Evolutionary conservation across 306 rosid genomes (phyloP).

Genomic region (Casuarina glauca): DNA sequence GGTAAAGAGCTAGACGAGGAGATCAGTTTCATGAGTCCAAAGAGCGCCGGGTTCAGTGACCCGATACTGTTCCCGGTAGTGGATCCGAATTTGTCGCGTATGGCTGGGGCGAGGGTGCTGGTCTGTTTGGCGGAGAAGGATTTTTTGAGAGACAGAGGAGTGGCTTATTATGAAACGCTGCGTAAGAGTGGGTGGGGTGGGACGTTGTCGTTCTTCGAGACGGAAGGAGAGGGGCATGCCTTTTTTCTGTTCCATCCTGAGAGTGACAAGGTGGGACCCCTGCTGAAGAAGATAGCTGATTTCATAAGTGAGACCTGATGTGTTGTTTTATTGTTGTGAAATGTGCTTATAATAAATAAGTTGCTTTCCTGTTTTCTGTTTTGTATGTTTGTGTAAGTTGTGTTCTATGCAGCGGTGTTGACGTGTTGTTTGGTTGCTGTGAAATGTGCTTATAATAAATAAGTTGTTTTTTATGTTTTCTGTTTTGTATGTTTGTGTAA

Average conservation of each 20-base stretch:
- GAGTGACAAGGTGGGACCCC: background rate
- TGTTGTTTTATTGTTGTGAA: too few relatives aligned
- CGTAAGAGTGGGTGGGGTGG: slow-evolving; percentile 21
- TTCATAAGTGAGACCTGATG: background rate
- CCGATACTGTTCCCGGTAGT: slow-evolving; percentile 19
- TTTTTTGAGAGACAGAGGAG: slow-evolving; percentile 18
- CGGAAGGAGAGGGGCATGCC: slow-evolving; percentile 26
- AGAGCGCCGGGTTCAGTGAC: slow-evolving; percentile 14
- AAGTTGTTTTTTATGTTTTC: too few relatives aligned
- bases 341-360: too few relatives aligned
- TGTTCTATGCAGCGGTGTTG: too few relatives aligned
- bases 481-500: too few relatives aligned
- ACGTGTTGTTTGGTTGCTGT: too few relatives aligned
- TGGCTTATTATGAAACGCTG: slow-evolving; percentile 11
- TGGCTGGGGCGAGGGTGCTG: slow-evolving; percentile 22
- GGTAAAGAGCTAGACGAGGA: slow-evolving; percentile 6
- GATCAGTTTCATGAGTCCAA: slow-evolving; percentile 8
- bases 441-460: too few relatives aligned
- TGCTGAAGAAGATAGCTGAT: background rate
- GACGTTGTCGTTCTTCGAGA: slow-evolving; percentile 7
- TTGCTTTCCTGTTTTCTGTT: too few relatives aligned
- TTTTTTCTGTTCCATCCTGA: slow-evolving; percentile 24
- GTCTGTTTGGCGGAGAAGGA: slow-evolving; percentile 31
- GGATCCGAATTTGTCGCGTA: slow-evolving; percentile 6
- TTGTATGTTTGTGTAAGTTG: too few relatives aligned